Conservation (phyloP, 305 asterid species). For the Fraxinus albicans region DNA sequence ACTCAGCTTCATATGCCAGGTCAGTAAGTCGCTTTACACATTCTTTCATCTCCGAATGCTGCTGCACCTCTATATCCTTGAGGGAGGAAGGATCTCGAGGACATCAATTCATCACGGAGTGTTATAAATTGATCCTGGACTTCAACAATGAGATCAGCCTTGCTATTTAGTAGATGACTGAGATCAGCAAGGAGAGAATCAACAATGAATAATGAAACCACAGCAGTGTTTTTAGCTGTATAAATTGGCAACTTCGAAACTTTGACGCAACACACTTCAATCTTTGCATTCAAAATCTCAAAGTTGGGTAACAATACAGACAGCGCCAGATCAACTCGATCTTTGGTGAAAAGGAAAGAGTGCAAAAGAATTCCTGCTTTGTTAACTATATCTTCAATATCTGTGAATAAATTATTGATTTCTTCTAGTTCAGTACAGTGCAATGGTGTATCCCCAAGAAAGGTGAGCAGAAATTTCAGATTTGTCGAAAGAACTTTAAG, state of each 20-base stretch:
- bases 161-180: neutral
- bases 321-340: neutral
- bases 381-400: neutral
- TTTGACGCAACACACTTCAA: neutral
- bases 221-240: neutral
- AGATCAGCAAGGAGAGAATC: neutral
- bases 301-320: neutral
- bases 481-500: neutral
- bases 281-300: neutral
- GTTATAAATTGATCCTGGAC: neutral
- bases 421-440: neutral
- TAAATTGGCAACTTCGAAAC: neutral
- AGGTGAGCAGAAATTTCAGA: neutral
- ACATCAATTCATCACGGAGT: neutral
- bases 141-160: neutral
- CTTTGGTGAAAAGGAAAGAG: neutral
- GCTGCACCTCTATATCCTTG: neutral
- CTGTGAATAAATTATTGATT: neutral
- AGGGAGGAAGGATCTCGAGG: neutral
- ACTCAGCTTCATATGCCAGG: neutral
- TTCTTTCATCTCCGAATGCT: neutral
- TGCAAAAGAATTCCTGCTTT: neutral
- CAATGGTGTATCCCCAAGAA: neutral
- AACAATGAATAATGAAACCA: neutral
- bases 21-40: neutral